Conservation (phyloP, 2,329 filamentous ascomycete species). For the Aschersonia sp. region DNA sequence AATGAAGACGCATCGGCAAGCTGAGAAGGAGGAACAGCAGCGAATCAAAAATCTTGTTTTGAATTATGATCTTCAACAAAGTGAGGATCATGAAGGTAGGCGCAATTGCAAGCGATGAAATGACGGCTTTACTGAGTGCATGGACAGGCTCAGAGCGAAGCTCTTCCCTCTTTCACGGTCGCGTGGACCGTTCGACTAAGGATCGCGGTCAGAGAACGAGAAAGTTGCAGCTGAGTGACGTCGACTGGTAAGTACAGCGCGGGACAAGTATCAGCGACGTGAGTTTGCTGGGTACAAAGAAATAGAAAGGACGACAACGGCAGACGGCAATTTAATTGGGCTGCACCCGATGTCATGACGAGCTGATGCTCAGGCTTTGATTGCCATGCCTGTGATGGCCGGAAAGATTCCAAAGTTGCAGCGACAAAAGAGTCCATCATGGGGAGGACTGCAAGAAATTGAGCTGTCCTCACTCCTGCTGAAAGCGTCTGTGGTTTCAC, state of each 20-base stretch:
- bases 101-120: background rate
- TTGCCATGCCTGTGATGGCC: too few species aligned
- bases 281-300: background rate
- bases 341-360: too few species aligned
- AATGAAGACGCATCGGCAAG: conserved; percentile 91
- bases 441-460: too few species aligned
- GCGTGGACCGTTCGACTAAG: conserved; percentile 38
- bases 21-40: conserved; percentile 90
- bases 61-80: conserved; percentile 86
- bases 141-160: conserved; percentile 34
- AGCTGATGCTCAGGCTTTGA: too few species aligned
- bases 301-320: background rate
- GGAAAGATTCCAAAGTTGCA: too few species aligned
- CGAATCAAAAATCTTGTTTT: conserved; percentile 96
- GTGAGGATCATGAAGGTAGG: conserved; percentile 66
- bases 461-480: too few species aligned
- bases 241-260: conserved; percentile 61
- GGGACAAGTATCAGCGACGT: too few species aligned
- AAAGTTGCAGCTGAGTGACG: conserved; percentile 88
- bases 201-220: conserved; percentile 70
- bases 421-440: too few species aligned
- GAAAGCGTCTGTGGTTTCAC: too few species aligned
- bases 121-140: conserved; percentile 1
- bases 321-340: too few species aligned
- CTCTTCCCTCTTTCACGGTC: conserved; percentile 34